Base-by-base conservation (phyloP, 352 stramenopile species). In the Phytophthora hybrid region DNA sequence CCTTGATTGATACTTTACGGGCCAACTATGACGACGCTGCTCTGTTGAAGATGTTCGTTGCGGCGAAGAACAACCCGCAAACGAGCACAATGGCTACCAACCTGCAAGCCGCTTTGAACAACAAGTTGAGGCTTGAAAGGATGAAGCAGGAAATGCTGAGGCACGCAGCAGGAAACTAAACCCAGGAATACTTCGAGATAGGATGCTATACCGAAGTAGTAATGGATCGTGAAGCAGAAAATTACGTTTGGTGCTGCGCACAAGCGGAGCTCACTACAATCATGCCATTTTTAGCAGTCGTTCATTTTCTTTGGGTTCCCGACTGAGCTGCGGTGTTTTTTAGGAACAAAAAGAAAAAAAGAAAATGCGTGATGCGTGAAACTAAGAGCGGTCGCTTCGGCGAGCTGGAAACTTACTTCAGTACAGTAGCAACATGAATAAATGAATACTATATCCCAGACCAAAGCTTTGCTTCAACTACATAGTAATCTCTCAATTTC, bases 41-140 rank as follows among this genome's bases (percentile, higher is more conserved):
- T 3, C 62, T 68, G 51, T 37, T 26, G 7, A 44, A 52, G 7
- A 52, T 68, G 61, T 34, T 61, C n/a, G 16, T 55, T 21, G 5
- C 2, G 19, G 62, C 51, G 16, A 63, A 69, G 39, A 57, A 5
- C 3, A 31, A 55, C 19, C 19, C 47, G 47, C 4, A 32, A 14
- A 32, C 47, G 7, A 26, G 29, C n/a, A 32, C 0, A 0, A 11
- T 55, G 26, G 52, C 52, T 23, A 11, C 21, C 14, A 59, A 11
- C 18, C 26, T 55, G 19, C 9, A 31, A 5, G n/a, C 19, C n/a
- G 11, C 47, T 32, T 10, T 55, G 47, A 6, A 9, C 10, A 31
- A 18, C 47, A 31, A 55, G 19, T 14, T 55, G n/a, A 26, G 19
- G 6, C 47, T 55, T 2, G n/a, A 55, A 18, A 26, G 19, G 19